phyloP scores from a whole-genome alignment of 805 yeast species.

The Wickerhamiella occidentalis region DNA sequence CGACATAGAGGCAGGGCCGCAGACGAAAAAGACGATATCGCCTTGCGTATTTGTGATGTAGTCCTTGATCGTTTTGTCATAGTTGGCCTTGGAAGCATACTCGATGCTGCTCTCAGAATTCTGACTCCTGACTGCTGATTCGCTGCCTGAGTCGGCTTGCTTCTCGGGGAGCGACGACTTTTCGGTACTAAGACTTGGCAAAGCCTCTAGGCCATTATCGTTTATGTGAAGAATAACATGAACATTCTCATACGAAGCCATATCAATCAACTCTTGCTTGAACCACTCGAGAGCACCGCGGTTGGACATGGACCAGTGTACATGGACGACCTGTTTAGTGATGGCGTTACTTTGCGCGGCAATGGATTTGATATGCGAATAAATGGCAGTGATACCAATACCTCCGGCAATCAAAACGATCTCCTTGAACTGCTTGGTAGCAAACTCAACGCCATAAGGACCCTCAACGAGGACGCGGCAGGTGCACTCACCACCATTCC shows the following conservation, averaged over 20 bases:
- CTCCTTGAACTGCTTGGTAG: slow-evolving; percentile 30
- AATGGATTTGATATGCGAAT: slow-evolving; percentile 31
- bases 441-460: slow-evolving; percentile 44
- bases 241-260: background rate
- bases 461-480: slow-evolving; percentile 43
- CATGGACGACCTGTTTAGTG: background rate
- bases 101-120: background rate
- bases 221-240: slow-evolving; percentile 2
- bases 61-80: background rate
- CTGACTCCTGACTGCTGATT: background rate
- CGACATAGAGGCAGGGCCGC: slow-evolving; percentile 4
- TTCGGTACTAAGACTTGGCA: background rate
- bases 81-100: background rate
- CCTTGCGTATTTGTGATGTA: background rate
- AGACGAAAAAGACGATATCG: slow-evolving; percentile 2
- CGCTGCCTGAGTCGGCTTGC: background rate
- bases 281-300: slow-evolving; percentile 3
- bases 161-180: background rate
- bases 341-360: slow-evolving; percentile 11
- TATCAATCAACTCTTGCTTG: slow-evolving; percentile 6
- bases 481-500: background rate
- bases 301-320: slow-evolving; percentile 8
- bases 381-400: slow-evolving; percentile 45
- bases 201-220: background rate
- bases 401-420: slow-evolving; percentile 43